Evolutionary conservation across 768 basidiomycete species (phyloP), one percentile per base, ranked within the genome.

Genomic region (Phylloporus sp.): DNA sequence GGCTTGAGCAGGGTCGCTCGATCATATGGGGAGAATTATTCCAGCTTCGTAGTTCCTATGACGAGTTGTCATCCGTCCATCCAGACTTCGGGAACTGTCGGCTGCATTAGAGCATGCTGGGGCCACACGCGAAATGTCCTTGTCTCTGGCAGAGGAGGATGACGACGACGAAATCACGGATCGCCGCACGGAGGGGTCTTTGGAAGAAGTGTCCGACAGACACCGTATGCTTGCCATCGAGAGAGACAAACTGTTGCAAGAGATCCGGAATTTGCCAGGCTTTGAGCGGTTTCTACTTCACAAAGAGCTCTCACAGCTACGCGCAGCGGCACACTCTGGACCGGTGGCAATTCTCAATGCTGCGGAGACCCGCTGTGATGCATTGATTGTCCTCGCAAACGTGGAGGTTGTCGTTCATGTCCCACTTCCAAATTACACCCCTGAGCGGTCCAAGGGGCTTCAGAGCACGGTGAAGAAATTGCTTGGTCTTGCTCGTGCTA

Each of bases 271-370:
- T 3, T 24, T 47, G 15, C 54, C 50, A 6, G 38, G 54, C 6
- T 55, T 55, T 13, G 50, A 47, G 22, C 44, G n/a, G 9, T 55
- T 52, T 16, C 50, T 55, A 12, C 34, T 41, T 0, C 49, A 24
- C 5, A 46, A 31, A 16, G 18, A 54, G 3, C 46, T 54, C n/a
- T 11, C 31, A 28, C 45, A 54, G 23, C 45, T 65, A 6, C 54
- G 57, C 10, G 38, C 28, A 1, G 52, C 55, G 9, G 59, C 65
- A 15, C 49, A 49, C 16, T 50, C 49, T 18, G 68, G 68, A 15
- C 66, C 67, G 5, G 58, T 70, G 16, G 61, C 70, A 16, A 47
- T 74, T 12, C 55, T 73, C 36, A 73, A 72, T 34, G 56, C 64
- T 35, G 55, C 59, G 34, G 18, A 47, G 18, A 40, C 22, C 15